Percentiles rank a stretch among this genome's conserved stretches.
Conservation (phyloP, 2,329 filamentous ascomycete species). For the Proliferodiscus dingleyae region DNA sequence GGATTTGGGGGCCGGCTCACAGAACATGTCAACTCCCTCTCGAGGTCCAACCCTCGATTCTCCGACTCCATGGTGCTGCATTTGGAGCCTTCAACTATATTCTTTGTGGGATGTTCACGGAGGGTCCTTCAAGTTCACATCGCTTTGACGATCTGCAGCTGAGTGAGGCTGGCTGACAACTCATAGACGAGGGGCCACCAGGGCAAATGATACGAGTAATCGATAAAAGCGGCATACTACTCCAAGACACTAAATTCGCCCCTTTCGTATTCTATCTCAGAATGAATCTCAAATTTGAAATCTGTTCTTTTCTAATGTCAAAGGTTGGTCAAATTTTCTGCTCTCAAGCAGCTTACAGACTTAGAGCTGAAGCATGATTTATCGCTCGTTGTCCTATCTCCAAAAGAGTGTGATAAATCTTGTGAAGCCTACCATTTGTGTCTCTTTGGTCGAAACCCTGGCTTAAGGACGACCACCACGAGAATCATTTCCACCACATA, state of each 20-base stretch:
- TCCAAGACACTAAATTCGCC: not conserved
- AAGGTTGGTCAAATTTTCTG: too few relatives aligned
- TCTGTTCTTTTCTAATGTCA: too few relatives aligned
- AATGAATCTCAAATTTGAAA: not conserved
- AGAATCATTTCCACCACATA: too few relatives aligned
- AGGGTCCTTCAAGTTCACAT: conserved; percentile 6
- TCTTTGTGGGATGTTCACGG: conserved; percentile 1
- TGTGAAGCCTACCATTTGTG: too few relatives aligned
- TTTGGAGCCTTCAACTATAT: not conserved
- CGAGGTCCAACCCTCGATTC: conserved; percentile 62
- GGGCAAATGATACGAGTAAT: not conserved
- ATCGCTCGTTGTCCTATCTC: too few relatives aligned
- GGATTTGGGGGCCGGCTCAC: conserved; percentile 49
- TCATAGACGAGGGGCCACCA: not conserved
- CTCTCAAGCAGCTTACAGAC: too few relatives aligned
- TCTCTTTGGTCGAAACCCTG: too few relatives aligned
- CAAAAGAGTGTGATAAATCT: too few relatives aligned
- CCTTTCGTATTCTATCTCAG: not conserved
- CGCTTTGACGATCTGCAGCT: conserved; percentile 9
- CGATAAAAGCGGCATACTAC: not conserved
- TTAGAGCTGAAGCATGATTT: too few relatives aligned
- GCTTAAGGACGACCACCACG: too few relatives aligned
- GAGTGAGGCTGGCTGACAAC: conserved; percentile 3
- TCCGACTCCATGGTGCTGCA: conserved; percentile 35
- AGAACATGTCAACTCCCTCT: conserved; percentile 92